Evolutionary conservation across 169 alveolate species (phyloP).

Genomic region (Plasmodium inui): DNA sequence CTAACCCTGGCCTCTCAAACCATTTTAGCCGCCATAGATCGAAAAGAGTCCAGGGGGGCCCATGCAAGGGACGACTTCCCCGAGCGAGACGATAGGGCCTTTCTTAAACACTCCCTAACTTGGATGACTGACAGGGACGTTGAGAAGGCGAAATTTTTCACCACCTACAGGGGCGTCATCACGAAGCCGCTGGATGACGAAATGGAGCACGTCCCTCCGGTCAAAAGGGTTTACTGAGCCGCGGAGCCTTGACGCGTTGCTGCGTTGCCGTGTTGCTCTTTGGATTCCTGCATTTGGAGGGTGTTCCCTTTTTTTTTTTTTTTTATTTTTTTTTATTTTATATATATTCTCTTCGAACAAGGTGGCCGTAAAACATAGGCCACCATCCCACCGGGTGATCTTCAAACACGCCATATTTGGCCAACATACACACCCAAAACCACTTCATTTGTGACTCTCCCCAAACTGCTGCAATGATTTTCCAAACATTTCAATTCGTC

Average conservation of each 20-base stretch:
- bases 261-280: background rate
- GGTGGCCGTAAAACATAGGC: background rate
- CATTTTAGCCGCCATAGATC: conserved; percentile 93
- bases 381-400: background rate
- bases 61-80: conserved; percentile 98
- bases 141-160: conserved; percentile 82
- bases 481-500: background rate
- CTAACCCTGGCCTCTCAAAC: conserved; percentile 93
- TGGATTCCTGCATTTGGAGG: background rate
- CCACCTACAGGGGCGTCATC: conserved; percentile 84
- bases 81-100: conserved; percentile 95
- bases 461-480: background rate
- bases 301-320: background rate
- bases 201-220: conserved; percentile 92
- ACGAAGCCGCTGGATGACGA: conserved; percentile 91
- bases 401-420: background rate
- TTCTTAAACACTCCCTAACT: conserved; percentile 97
- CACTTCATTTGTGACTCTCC: background rate
- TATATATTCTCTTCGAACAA: background rate
- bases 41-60: conserved; percentile 98
- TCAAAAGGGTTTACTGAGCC: conserved; percentile 84
- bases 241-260: background rate
- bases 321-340: background rate
- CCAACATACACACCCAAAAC: background rate
- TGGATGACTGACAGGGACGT: conserved; percentile 84